Evolutionary conservation across 306 rosid species (phyloP).

Genomic region (Oxytropis ochrocephala): DNA sequence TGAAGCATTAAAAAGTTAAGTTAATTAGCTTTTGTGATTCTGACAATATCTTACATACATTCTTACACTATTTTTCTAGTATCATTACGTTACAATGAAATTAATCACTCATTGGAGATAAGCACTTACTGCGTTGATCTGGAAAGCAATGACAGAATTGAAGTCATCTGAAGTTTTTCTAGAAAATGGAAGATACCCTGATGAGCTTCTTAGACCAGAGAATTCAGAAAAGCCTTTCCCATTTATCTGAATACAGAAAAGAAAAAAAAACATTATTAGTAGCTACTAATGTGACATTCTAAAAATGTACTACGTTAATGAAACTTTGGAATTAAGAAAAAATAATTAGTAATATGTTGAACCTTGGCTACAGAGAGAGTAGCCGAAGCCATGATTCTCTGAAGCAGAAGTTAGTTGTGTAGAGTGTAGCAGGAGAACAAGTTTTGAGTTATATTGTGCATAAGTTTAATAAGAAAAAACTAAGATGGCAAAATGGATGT

Average conservation of each 20-base stretch:
- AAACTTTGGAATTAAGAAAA: neutral
- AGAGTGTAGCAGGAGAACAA: neutral
- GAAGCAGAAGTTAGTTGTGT: conserved; percentile 6
- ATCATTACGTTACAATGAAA: neutral
- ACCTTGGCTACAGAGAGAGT: conserved; percentile 94
- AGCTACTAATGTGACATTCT: neutral
- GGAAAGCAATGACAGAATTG: conserved; percentile 61
- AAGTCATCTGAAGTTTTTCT: conserved; percentile 73
- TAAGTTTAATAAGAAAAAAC: conserved; percentile 21
- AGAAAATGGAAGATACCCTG: conserved; percentile 49
- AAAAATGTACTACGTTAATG: neutral
- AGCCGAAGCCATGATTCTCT: conserved; percentile 78
- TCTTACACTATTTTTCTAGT: neutral
- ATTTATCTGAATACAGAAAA: conserved; percentile 38
- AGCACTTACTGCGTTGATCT: conserved; percentile 80
- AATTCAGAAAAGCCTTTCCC: conserved; percentile 77
- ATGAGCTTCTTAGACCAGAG: conserved; percentile 73
- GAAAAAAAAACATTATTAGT: neutral
- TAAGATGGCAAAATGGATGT: conserved; percentile 23
- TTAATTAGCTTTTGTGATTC: neutral
- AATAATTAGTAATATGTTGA: neutral
- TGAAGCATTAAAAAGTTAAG: neutral
- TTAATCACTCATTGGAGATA: neutral
- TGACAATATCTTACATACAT: neutral
- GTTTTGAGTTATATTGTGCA: conserved; percentile 9